Evolutionary conservation across 2,329 filamentous ascomycete species (phyloP), one percentile per base, ranked within the genome.

Genomic region (Lecanicillium sp.): DNA sequence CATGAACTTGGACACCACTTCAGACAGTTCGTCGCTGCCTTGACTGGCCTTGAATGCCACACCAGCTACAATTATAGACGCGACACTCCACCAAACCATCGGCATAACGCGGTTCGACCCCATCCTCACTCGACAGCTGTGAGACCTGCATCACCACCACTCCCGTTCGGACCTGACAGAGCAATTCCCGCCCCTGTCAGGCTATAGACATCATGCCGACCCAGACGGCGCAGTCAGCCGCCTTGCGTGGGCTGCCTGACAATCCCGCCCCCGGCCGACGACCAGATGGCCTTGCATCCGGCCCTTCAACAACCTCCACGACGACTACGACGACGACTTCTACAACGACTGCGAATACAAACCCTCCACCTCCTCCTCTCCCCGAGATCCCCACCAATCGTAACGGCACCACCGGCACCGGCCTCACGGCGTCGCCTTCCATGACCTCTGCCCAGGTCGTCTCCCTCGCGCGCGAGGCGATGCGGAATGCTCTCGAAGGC

Each of bases 401-500:
- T 54, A 63, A 68, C 59, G 60, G 66, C 40, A 56, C 68, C 29
- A 66, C 66, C 12, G 62, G 59, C 45, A 63, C 67, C 20, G 68
- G 63, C 12, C 58, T 79, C 33, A 69, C 72, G 11, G 60, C 70
- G 13, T 64, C 64, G n/a, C 58, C 61, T 12, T 67, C 72, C 38
- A 68, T 80, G 54, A 72, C 79, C 14, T 64, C 79, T 29, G 66
- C 65, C 31, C 78, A 86, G 56, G 78, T 86, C 46, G 75, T 86
- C 37, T 66, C 67, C 40, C 68, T 84, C 35, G 79, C 78, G 27
- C 73, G 72, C 48, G 77, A 83, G 50, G 79, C 79, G 32, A 82
- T 87, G 72, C 72, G 73, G 45, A 71, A 69, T 50, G 81, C 82
- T 39, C 65, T 82, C 42, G 71, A 79, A 49, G 81, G 81, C 55